Evolutionary conservation across 495 filamentous ascomycete species (phyloP), one percentile per base, ranked within the genome.

Genomic region (Schizothecium vesticola): DNA sequence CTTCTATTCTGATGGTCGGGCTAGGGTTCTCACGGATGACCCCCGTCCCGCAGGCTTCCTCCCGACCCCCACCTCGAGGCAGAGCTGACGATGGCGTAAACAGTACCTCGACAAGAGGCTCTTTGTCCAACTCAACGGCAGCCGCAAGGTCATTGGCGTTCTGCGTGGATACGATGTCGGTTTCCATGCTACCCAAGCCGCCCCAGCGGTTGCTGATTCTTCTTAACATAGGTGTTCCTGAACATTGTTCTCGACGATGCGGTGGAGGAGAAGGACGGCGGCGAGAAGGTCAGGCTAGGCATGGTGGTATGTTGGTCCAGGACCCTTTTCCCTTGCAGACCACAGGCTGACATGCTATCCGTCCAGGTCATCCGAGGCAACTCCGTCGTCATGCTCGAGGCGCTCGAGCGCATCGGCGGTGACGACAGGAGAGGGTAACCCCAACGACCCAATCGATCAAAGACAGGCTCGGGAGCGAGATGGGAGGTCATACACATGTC

Each of bases 21-120:
- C 59, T 26, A 28, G 65, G 23, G 63, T 36, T 58, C 29, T 51
- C 36, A 10, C 51, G 57, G 69, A 36, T 58, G 36, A 12, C 24
- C 10, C 4, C 58, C 25, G 5, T 31, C n/a, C 55, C 19, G 4
- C n/a, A 24, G 24, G 16, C 26, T 9, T 24, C 16, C 63, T 57
- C 25, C 22, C n/a, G 13, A 67, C 71, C 71, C 62, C 68, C 61
- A 22, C 60, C 22, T 58, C 31, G 21, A 24, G 55, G 9, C 33
- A 4, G 25, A 24, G 61, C 69, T 71, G 66, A 74, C 55, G 24
- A 55, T 8, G 28, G 19, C 33, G 59, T 10, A 33, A 67, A 70
- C 78, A 99, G 95, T 99, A 99, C 82, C 93, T 99, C 83, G 95
- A 98, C 85, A 99, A 99, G 86, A 88, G 96, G 79, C 86, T 99